A percentile compares a stretch with the other conserved stretches of the same genome.
Evolutionary conservation across 345 rosid genomes (phyloP).

Genomic region (Lepidium sativum): DNA sequence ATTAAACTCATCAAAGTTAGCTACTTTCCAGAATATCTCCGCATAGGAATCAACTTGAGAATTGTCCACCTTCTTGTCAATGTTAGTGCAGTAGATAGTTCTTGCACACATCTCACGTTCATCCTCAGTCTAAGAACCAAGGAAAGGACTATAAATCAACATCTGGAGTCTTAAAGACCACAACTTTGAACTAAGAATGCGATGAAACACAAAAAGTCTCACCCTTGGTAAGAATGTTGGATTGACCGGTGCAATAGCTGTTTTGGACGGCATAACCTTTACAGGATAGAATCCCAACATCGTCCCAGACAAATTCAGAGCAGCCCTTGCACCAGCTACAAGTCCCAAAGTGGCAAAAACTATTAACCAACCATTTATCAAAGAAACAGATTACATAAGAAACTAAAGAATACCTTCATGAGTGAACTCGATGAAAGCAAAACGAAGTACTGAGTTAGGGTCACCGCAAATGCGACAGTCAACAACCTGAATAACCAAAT

Average conservation of each 20-base stretch:
- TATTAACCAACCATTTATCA: neutral
- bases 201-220: neutral
- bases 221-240: conserved; percentile 95
- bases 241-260: conserved; percentile 95
- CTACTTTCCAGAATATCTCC: neutral
- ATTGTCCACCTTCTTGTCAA: conserved; percentile 71
- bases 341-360: neutral
- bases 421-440: conserved; percentile 92
- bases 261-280: conserved; percentile 83
- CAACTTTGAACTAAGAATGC: neutral
- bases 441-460: conserved; percentile 86
- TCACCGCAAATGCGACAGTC: conserved; percentile 97
- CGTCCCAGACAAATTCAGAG: conserved; percentile 66
- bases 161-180: neutral
- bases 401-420: conserved; percentile 52
- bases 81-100: conserved; percentile 89
- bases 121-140: conserved; percentile 52
- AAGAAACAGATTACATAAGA: neutral
- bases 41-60: neutral
- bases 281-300: conserved; percentile 91
- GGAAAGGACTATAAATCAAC: conserved; percentile 2
- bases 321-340: conserved; percentile 69
- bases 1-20: neutral
- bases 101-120: conserved; percentile 94
- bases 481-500: conserved; percentile 45